These are phyloP conservation scores for Chytriomyces sp. DNA, from an alignment of 192 early-diverging fungal species.

Conservation along the genomic window DNA sequence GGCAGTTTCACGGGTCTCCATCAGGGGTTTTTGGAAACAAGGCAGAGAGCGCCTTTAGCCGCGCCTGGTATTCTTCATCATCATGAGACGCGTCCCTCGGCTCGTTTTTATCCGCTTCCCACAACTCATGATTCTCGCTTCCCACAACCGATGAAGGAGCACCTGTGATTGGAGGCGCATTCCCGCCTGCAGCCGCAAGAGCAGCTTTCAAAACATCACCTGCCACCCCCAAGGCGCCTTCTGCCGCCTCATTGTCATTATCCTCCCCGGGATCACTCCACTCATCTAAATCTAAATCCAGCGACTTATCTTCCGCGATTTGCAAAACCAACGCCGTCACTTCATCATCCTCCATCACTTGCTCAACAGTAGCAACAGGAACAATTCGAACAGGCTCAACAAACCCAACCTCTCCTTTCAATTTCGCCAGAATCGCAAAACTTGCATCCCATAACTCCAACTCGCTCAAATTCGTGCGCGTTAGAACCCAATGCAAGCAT, in stretches of 20 bases:
- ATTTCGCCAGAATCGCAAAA: background rate
- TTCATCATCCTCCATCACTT: background rate
- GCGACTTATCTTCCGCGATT: background rate
- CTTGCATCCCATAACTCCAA: slow-evolving; percentile 3
- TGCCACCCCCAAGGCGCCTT: background rate
- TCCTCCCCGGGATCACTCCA: slow-evolving; percentile 30
- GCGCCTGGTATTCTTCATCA: slow-evolving; percentile 9
- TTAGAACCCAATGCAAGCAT: slow-evolving; percentile 26
- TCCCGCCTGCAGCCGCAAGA: background rate
- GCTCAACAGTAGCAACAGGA: background rate
- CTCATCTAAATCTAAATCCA: background rate
- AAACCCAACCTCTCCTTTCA: slow-evolving; percentile 18
- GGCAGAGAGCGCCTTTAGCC: slow-evolving; percentile 15
- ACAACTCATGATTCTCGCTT: background rate
- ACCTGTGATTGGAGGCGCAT: slow-evolving; percentile 19
- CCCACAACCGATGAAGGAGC: background rate
- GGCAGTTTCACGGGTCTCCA: background rate
- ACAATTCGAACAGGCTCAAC: background rate
- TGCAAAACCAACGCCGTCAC: background rate
- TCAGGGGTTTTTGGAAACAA: slow-evolving; percentile 7
- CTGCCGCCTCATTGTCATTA: slow-evolving; percentile 8
- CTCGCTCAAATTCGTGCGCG: background rate
- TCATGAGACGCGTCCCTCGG: background rate
- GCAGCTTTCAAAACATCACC: background rate
- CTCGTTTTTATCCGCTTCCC: background rate